Evolutionary conservation across 2,329 filamentous ascomycete genomes (phyloP).

Genomic region (Nigrospora sphaerica): DNA sequence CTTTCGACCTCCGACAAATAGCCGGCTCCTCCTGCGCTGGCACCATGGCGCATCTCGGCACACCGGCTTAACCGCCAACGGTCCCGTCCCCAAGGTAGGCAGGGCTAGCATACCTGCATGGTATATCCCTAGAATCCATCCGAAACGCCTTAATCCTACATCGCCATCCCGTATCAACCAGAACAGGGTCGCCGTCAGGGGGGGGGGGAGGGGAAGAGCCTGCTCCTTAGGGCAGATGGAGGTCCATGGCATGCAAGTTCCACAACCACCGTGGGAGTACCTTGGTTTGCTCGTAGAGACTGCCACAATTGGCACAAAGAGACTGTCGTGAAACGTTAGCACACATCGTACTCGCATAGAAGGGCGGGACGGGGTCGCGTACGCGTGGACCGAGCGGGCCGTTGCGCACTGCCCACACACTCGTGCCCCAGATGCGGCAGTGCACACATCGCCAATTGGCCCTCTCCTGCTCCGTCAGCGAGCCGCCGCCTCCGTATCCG

Average conservation of each 20-base stretch:
- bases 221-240: constrained; percentile 13
- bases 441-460: constrained; percentile 81
- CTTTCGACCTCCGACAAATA: too few species aligned
- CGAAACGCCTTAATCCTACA: constrained; percentile 7
- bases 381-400: constrained; percentile 80
- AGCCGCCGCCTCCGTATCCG: constrained; percentile 62
- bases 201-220: background rate
- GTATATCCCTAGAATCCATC: constrained; percentile 1
- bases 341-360: constrained; percentile 6
- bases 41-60: too few species aligned
- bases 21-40: too few species aligned
- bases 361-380: constrained; percentile 28
- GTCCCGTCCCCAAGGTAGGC: too few species aligned
- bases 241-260: constrained; percentile 50
- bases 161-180: background rate
- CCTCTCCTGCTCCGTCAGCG: constrained; percentile 71
- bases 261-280: constrained; percentile 72
- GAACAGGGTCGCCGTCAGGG: background rate
- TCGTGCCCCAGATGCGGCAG: constrained; percentile 79
- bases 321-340: constrained; percentile 43
- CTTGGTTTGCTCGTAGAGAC: constrained; percentile 81
- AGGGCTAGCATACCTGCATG: background rate
- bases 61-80: too few species aligned
- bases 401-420: constrained; percentile 92
- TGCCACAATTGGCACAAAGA: constrained; percentile 88